Evolutionary conservation across 805 yeast species (phyloP).

Genomic region (Suhomyces canberraensis): DNA sequence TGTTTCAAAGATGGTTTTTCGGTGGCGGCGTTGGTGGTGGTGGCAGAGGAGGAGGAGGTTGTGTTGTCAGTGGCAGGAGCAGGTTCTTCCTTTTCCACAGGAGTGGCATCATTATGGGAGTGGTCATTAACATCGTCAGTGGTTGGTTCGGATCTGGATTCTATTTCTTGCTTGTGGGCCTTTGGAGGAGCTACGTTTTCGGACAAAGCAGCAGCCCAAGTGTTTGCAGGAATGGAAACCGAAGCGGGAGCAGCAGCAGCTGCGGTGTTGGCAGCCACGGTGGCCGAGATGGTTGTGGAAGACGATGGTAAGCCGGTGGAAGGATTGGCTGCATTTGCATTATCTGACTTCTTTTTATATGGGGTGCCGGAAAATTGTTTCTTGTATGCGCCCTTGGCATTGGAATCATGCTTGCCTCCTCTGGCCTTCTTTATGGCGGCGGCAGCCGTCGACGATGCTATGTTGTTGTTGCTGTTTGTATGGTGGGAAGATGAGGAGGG

Average conservation of each 20-base stretch:
- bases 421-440: slow-evolving; percentile 1
- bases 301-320: slow-evolving; percentile 1
- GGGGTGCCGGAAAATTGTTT: slow-evolving; percentile 5
- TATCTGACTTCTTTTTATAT: slow-evolving; percentile 2
- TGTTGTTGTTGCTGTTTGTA: slow-evolving; percentile 1
- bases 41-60: slow-evolving; percentile 7
- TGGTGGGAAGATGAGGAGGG: slow-evolving; percentile 7
- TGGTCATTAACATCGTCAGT: slow-evolving; percentile 5
- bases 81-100: slow-evolving; percentile 6
- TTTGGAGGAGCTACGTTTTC: slow-evolving; percentile 31
- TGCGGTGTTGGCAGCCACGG: slow-evolving; percentile 15
- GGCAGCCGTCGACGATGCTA: slow-evolving; percentile 4
- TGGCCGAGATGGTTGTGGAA: slow-evolving; percentile 6
- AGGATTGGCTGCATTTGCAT: not conserved
- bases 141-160: slow-evolving; percentile 1
- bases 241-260: slow-evolving; percentile 17
- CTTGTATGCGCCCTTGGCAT: slow-evolving; percentile 4
- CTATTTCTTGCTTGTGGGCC: slow-evolving; percentile 9
- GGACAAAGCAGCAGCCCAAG: slow-evolving; percentile 45
- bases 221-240: slow-evolving; percentile 20
- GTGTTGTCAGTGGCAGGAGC: too few relatives aligned
- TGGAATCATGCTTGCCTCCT: slow-evolving; percentile 5
- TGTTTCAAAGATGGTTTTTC: slow-evolving; percentile 23
- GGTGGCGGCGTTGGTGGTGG: slow-evolving; percentile 1
- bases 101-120: slow-evolving; percentile 9